Percentiles rank a stretch among this genome's conserved stretches.
phyloP scores from a whole-genome alignment of 768 basidiomycete species.

The Megacollybia marginata region DNA sequence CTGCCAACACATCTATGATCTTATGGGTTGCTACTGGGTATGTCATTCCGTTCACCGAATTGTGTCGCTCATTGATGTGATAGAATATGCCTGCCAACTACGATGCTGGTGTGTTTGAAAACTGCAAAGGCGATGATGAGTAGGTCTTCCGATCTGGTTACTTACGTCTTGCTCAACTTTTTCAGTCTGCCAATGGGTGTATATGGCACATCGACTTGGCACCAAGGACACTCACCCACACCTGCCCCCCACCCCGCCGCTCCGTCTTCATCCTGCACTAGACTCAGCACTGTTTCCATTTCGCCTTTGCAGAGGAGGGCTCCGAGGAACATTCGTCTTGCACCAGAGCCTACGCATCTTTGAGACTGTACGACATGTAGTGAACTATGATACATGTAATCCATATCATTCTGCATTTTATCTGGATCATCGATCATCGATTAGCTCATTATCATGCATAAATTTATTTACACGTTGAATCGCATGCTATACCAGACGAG shows the following conservation, averaged over 20 bases:
- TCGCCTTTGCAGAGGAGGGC: background rate
- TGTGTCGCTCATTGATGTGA: conserved; percentile 11
- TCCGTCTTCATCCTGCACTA: conserved; percentile 53
- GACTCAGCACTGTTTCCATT: background rate
- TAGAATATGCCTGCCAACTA: conserved; percentile 74
- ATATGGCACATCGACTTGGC: conserved; percentile 66
- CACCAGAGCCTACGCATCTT: background rate
- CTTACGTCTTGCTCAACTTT: conserved; percentile 1
- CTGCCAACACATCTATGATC: conserved; percentile 78
- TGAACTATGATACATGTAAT: conserved; percentile 45
- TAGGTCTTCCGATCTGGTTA: conserved; percentile 19
- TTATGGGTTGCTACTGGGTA: conserved; percentile 54
- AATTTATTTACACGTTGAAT: too few species aligned
- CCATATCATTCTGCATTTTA: too few species aligned
- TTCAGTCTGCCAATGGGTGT: conserved; percentile 56
- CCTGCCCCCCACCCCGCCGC: conserved; percentile 54
- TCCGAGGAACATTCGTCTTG: background rate
- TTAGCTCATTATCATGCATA: too few species aligned
- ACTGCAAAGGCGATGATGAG: conserved; percentile 47
- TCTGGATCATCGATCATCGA: too few species aligned
- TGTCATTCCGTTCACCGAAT: background rate
- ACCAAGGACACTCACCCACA: conserved; percentile 49
- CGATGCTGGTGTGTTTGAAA: conserved; percentile 50
- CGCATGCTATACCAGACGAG: too few species aligned
- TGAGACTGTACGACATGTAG: background rate